Evolutionary conservation across 352 stramenopile genomes (phyloP).

Genomic region (Phytophthora idaei): DNA sequence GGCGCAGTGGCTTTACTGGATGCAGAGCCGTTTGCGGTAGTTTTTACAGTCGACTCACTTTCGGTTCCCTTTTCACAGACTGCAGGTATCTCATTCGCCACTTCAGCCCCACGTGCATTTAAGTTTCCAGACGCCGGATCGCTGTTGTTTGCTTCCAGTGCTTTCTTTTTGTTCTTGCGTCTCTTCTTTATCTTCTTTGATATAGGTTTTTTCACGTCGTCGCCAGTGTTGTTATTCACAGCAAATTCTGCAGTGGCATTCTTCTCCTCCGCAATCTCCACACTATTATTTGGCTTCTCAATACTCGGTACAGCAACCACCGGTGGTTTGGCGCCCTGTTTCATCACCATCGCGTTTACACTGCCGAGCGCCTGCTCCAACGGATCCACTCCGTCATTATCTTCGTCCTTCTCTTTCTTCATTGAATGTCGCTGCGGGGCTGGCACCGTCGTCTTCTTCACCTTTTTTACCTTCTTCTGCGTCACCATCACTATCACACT

Average conservation of each 20-base stretch:
- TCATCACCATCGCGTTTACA: not conserved
- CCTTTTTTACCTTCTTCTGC: conserved; percentile 5
- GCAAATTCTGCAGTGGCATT: not conserved
- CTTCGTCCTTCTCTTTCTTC: not conserved
- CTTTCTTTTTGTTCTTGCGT: not conserved
- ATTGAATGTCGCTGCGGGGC: not conserved
- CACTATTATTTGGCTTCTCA: not conserved
- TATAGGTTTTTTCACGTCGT: not conserved
- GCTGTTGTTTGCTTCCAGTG: not conserved
- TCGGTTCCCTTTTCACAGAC: not conserved
- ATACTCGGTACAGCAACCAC: conserved; percentile 7
- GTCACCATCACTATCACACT: conserved; percentile 41
- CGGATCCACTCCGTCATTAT: not conserved
- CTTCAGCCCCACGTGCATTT: not conserved
- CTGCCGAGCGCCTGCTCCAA: not conserved
- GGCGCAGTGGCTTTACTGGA: not conserved
- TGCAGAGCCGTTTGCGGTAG: not conserved
- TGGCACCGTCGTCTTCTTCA: not conserved
- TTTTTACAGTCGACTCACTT: not conserved
- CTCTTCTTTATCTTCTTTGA: conserved; percentile 14
- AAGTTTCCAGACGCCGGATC: not conserved
- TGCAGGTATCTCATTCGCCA: not conserved
- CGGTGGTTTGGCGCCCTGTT: conserved; percentile 6
- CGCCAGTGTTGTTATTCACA: not conserved
- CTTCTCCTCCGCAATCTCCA: not conserved